These are phyloP conservation scores for Chlamydomonas reinhardtii DNA, from an alignment of 163 green algal species.

Conservation along the genomic window DNA sequence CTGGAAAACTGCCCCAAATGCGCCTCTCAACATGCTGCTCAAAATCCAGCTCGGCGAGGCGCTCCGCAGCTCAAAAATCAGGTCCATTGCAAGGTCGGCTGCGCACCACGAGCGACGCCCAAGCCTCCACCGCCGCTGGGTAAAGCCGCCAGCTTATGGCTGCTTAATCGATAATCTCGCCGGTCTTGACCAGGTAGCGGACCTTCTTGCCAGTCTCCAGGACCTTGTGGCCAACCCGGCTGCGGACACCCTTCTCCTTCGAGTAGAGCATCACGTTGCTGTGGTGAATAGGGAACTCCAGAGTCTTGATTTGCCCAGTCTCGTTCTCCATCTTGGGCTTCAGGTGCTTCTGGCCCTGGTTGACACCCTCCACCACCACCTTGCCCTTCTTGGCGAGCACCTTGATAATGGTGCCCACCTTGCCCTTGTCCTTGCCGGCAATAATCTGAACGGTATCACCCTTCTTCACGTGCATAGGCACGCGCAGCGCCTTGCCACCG, in stretches of 20 bases:
- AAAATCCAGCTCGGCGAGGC: too few relatives aligned
- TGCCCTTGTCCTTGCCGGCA: conserved; percentile 95
- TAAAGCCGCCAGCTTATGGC: background rate
- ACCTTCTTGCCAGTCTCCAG: conserved; percentile 78
- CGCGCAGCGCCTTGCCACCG: conserved; percentile 86
- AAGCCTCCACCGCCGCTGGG: too few relatives aligned
- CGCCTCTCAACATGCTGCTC: too few relatives aligned
- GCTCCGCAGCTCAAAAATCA: too few relatives aligned
- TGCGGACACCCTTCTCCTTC: conserved; percentile 78
- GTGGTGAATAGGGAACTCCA: conserved; percentile 94
- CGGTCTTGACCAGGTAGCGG: conserved; percentile 92
- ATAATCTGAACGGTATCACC: conserved; percentile 96
- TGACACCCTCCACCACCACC: conserved; percentile 94
- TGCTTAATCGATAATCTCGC: conserved; percentile 72
- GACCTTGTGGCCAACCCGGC: conserved; percentile 83
- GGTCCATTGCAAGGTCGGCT: too few relatives aligned
- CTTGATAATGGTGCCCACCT: conserved; percentile 88
- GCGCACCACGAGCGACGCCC: too few relatives aligned
- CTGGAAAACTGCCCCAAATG: too few relatives aligned
- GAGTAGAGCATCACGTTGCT: conserved; percentile 98
- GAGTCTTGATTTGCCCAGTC: conserved; percentile 87
- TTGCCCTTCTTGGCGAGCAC: conserved; percentile 88
- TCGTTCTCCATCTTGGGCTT: conserved; percentile 84
- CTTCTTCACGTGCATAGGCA: conserved; percentile 92
- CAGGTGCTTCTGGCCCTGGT: conserved; percentile 88